Conservation (phyloP, 805 yeast species). For the Ogataea philodendri region DNA sequence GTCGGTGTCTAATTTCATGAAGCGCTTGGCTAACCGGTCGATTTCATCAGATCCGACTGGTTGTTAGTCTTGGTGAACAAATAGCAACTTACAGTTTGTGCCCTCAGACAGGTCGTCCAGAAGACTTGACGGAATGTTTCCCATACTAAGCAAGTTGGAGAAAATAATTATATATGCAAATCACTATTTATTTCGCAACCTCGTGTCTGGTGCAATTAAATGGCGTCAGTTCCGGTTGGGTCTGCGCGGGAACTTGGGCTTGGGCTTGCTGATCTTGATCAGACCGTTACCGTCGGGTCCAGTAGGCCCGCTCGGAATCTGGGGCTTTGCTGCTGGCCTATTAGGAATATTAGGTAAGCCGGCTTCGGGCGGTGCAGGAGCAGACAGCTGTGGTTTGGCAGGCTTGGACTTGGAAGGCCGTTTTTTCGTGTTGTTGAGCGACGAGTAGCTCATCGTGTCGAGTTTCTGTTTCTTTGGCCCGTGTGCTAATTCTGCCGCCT, state of each 20-base stretch:
- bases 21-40: conserved; percentile 84
- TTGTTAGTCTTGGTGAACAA: conserved; percentile 2
- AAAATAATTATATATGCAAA: background rate
- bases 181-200: conserved; percentile 1
- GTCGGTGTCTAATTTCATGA: conserved; percentile 93
- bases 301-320: background rate
- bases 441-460: conserved; percentile 7
- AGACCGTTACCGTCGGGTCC: conserved; percentile 12
- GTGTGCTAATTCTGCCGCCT: too few species aligned
- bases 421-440: background rate
- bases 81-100: conserved; percentile 58
- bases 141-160: conserved; percentile 28
- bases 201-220: conserved; percentile 3
- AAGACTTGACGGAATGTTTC: conserved; percentile 38
- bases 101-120: conserved; percentile 75
- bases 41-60: conserved; percentile 86
- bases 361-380: conserved; percentile 1
- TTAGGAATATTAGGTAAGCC: conserved; percentile 1
- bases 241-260: conserved; percentile 15
- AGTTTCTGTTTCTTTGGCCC: conserved; percentile 6
- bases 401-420: background rate
- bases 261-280: conserved; percentile 26
- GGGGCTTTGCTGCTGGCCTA: background rate
- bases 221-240: conserved; percentile 3
- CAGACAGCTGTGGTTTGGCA: background rate